Conservation (phyloP, 495 filamentous ascomycete genomes). For the Xylaria curta region DNA sequence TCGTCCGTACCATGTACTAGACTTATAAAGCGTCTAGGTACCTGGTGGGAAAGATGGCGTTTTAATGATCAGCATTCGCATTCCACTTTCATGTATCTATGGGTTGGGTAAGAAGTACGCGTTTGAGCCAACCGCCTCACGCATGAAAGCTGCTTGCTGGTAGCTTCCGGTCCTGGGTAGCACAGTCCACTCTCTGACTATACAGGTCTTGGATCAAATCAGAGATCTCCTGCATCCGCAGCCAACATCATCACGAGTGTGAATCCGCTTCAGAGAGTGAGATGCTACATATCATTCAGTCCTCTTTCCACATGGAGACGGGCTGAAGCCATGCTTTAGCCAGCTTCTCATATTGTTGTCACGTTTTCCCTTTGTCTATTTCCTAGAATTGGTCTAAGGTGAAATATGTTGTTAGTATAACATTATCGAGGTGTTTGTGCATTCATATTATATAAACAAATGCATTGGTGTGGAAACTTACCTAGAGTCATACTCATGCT, state of each 20-base stretch:
- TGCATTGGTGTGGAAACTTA: slow-evolving; percentile 52
- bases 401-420: slow-evolving; percentile 11
- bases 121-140: neutral
- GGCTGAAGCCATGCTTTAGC: neutral
- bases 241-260: neutral
- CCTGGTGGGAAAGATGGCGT: neutral
- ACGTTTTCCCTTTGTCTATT: neutral
- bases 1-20: neutral
- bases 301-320: neutral
- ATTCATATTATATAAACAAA: neutral
- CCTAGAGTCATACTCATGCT: slow-evolving; percentile 98
- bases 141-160: neutral
- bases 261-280: neutral
- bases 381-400: slow-evolving; percentile 19
- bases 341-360: neutral
- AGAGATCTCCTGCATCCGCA: neutral
- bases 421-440: neutral
- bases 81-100: no score
- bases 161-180: neutral
- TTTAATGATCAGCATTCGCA: neutral
- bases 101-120: neutral
- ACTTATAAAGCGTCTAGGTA: neutral
- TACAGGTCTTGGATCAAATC: slow-evolving; percentile 1
- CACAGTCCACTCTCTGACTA: slow-evolving; percentile 1
- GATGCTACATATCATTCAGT: neutral